Percentiles rank a stretch among this genome's conserved stretches.
Conservation (phyloP, 371 early-diverging fungal species). For the Rhizopus stolonifer region DNA sequence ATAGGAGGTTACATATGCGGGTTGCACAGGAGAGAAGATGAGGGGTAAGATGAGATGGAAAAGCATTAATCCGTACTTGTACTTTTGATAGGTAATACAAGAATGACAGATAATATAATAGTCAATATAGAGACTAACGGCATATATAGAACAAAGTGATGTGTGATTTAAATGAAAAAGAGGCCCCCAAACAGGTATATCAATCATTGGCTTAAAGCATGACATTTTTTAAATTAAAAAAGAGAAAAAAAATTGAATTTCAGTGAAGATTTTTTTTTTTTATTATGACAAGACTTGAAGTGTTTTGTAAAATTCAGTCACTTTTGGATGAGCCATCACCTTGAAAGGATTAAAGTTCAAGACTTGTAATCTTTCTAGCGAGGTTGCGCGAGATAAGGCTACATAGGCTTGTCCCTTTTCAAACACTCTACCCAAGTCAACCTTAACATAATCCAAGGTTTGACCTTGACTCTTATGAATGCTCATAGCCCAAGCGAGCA, state of each 20-base stretch:
- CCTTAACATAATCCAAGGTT: conserved; percentile 79
- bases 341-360: conserved; percentile 67
- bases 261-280: too few species aligned
- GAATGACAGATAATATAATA: conserved; percentile 9
- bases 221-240: too few species aligned
- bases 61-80: background rate
- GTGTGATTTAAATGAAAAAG: background rate
- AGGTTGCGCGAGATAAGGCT: conserved; percentile 83
- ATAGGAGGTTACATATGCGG: background rate
- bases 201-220: too few species aligned
- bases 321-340: conserved; percentile 78
- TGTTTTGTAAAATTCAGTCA: conserved; percentile 59
- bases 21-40: background rate
- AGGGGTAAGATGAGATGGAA: conserved; percentile 9
- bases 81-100: conserved; percentile 1
- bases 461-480: conserved; percentile 95
- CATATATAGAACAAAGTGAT: background rate
- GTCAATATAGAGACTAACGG: background rate
- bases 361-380: conserved; percentile 68
- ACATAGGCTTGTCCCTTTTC: conserved; percentile 93
- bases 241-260: too few species aligned
- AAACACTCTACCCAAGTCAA: conserved; percentile 82
- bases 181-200: conserved; percentile 8
- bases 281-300: background rate
- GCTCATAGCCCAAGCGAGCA: conserved; percentile 72